A percentile compares a stretch with the other conserved stretches of the same genome.
Conservation (phyloP, 1,284 basidiomycete genomes). For the Termitomyces sp. region DNA sequence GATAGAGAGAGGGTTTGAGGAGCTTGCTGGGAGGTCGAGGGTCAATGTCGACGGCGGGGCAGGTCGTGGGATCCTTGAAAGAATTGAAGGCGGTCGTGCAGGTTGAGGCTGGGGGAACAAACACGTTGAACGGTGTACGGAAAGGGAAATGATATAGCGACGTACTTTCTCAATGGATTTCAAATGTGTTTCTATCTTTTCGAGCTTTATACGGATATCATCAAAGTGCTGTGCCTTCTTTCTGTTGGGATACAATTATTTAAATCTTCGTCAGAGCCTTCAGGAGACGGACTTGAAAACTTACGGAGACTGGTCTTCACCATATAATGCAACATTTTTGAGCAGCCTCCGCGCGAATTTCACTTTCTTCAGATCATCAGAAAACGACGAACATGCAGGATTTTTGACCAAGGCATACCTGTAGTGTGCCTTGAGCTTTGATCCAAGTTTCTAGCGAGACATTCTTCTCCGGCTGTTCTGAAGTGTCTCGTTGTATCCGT, state of each 20-base stretch:
- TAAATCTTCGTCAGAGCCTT: neutral
- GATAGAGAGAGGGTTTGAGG: neutral
- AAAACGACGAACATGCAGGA: constrained; percentile 1
- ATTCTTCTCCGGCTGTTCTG: constrained; percentile 36
- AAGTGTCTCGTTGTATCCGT: constrained; percentile 52
- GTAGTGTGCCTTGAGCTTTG: constrained; percentile 49
- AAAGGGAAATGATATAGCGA: neutral
- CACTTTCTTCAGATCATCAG: constrained; percentile 44
- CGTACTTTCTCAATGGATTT: constrained; percentile 38
- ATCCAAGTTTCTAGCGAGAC: constrained; percentile 44
- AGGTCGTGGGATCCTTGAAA: constrained; percentile 14
- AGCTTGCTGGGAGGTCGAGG: constrained; percentile 13
- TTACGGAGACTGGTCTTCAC: constrained; percentile 40
- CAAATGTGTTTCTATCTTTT: constrained; percentile 47
- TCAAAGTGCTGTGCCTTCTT: constrained; percentile 35
- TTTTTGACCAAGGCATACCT: constrained; percentile 37
- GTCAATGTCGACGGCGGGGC: constrained; percentile 3
- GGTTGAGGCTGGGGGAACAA: constrained; percentile 24
- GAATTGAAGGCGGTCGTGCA: constrained; percentile 31
- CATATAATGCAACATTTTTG: constrained; percentile 48
- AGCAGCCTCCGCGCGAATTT: constrained; percentile 56
- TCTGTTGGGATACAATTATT: constrained; percentile 22
- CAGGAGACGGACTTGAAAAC: constrained; percentile 18
- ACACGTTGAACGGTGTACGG: neutral
- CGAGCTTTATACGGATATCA: constrained; percentile 44